Conservation (phyloP, 1,284 basidiomycete species). For the Irpex sp. region DNA sequence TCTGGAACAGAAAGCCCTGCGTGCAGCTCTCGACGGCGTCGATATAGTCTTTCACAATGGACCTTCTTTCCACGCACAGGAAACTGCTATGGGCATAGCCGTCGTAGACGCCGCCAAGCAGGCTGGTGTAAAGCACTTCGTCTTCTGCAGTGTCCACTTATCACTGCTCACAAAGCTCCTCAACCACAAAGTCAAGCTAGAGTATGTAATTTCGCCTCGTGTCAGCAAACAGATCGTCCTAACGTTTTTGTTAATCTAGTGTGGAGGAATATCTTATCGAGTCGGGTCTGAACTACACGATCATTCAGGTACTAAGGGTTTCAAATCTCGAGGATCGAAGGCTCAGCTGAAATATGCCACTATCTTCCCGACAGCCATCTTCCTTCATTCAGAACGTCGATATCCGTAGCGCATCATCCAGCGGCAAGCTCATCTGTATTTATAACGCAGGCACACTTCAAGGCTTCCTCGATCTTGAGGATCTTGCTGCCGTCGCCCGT, state of each 20-base stretch:
- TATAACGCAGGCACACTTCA: slow-evolving; percentile 24
- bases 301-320: slow-evolving; percentile 24
- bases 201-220: slow-evolving; percentile 17
- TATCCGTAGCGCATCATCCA: slow-evolving; percentile 15
- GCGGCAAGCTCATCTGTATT: slow-evolving; percentile 15
- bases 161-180: slow-evolving; percentile 29
- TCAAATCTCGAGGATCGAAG: background rate
- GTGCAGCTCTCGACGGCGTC: slow-evolving; percentile 22
- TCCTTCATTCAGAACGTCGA: slow-evolving; percentile 32
- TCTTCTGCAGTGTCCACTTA: slow-evolving; percentile 34
- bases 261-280: slow-evolving; percentile 34
- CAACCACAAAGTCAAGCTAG: slow-evolving; percentile 30
- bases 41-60: slow-evolving; percentile 30
- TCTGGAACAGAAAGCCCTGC: slow-evolving; percentile 26
- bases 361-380: slow-evolving; percentile 21
- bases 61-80: slow-evolving; percentile 25
- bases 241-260: slow-evolving; percentile 12
- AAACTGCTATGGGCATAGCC: slow-evolving; percentile 32
- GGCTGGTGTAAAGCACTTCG: slow-evolving; percentile 35
- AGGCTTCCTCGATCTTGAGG: slow-evolving; percentile 30
- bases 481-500: slow-evolving; percentile 25
- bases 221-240: background rate
- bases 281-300: slow-evolving; percentile 30
- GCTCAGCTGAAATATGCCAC: background rate
- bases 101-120: slow-evolving; percentile 33